Conservation (phyloP, 2,329 filamentous ascomycete genomes). For the Ophiostoma triangulosporum region DNA sequence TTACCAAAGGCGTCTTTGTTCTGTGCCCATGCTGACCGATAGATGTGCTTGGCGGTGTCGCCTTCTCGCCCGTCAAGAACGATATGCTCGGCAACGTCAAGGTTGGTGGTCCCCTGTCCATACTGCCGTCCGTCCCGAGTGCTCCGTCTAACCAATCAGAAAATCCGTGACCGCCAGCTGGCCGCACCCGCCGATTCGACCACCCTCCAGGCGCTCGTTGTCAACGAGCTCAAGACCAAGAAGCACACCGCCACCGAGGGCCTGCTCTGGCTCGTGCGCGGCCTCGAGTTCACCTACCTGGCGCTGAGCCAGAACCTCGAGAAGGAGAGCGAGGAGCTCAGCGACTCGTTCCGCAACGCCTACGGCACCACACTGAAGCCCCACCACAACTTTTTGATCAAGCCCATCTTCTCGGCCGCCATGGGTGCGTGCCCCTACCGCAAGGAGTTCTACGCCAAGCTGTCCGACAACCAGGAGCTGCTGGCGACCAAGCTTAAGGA, state of each 20-base stretch:
- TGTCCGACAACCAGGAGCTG: slow-evolving; percentile 53
- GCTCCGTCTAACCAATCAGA: slow-evolving; percentile 36
- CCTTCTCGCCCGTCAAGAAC: slow-evolving; percentile 81
- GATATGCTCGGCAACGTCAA: slow-evolving; percentile 89
- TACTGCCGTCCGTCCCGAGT: neutral
- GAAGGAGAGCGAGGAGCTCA: slow-evolving; percentile 59
- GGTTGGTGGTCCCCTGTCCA: slow-evolving; percentile 35
- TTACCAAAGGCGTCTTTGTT: too few relatives aligned
- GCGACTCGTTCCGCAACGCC: slow-evolving; percentile 71
- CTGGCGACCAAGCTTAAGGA: slow-evolving; percentile 49
- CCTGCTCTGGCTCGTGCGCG: slow-evolving; percentile 78
- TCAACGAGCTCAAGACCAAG: slow-evolving; percentile 79
- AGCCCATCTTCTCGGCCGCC: slow-evolving; percentile 83
- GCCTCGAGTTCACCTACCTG: slow-evolving; percentile 84
- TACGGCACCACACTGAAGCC: slow-evolving; percentile 83
- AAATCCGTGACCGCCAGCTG: slow-evolving; percentile 73
- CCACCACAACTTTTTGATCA: slow-evolving; percentile 78
- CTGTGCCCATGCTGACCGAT: neutral
- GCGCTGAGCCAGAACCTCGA: slow-evolving; percentile 66
- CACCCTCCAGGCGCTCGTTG: slow-evolving; percentile 71
- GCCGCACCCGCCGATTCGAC: slow-evolving; percentile 66
- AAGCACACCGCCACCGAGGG: slow-evolving; percentile 84
- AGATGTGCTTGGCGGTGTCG: slow-evolving; percentile 55
- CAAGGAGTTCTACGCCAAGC: slow-evolving; percentile 82
- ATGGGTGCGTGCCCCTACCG: slow-evolving; percentile 91